Base-by-base conservation (phyloP, 768 basidiomycete genomes). In the Mycena latifolia region DNA sequence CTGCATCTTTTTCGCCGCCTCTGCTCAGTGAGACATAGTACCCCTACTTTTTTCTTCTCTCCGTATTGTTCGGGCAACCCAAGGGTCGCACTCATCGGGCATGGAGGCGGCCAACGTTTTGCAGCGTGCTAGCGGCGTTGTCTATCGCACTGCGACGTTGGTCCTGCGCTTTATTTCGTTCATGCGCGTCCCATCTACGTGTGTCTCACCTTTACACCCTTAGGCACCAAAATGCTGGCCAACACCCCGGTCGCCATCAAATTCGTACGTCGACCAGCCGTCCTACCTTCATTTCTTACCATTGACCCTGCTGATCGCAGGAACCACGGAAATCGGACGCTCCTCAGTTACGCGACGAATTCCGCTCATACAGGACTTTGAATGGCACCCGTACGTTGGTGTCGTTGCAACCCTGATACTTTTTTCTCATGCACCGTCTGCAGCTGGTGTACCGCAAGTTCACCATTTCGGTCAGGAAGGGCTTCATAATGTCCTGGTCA, bases 381-480 rank as follows among this genome's bases (percentile, higher is more conserved):
- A 92, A 92, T 68, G 92, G 93, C 72, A 95, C 94, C 63, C 86
- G 95, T 96, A 77, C 61, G 93, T 88, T 41, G 50, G 28, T 35
- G 22, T 18, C 45, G 10, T 24, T 54, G 56, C 53, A 27, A 33
- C 43, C 52, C 58, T 55, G 48, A 47, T 68, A 70, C 58, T 63
- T 64, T 67, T 55, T 64, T 67, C 64, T 59, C 51, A 31, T 55
- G 61, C 33, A 66, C 61, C 68, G 51, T 62, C 64, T 63, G 62
- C 77, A 99, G 97, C 90, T 69, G 97, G 97, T 59, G 94, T 99
- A 57, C 97, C 97, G 2, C 96, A 99, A 78, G 98, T 98, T 29
- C 95, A 99, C 80, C 93, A 99, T 84, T 99, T 99, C 74, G 97
- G 97, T 52, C 96, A 98, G 78, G 97, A 99, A 79, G 98, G 97